Base-by-base conservation (phyloP, 345 rosid genomes). In the Streptanthus diversifolius region DNA sequence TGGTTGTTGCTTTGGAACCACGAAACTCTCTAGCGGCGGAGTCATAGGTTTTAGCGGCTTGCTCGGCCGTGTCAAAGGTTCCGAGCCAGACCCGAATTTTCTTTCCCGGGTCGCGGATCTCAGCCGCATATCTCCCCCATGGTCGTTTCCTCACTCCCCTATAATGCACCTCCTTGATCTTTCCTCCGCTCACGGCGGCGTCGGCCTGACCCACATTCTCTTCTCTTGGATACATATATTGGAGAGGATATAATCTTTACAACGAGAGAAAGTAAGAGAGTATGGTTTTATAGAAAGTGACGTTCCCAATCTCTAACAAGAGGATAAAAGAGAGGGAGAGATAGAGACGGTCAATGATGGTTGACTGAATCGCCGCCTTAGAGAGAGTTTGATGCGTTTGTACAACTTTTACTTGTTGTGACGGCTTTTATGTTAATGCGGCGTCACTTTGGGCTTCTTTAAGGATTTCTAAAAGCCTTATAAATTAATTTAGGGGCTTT, bases 91-190 rank as follows among this genome's bases (percentile, higher is more conserved):
- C 86, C 7, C 91, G 89, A 11, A 66, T 83, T 52, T 85, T 89
- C 81, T 82, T 82, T 1, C 79, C 52, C 9, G 95, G 95, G 70
- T 85, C 88, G 18, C 91, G 75, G 60, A 89, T 86, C 70, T 88
- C 91, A 4, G 91, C 95, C 0, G 95, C 89, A 64, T 83, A 86
- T 17, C 86, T 76, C 13, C 95, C 89, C 89, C 91, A 88, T 1
- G 91, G 91, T 55, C 86, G 73, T 85, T 85, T 86, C 73, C 91
- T 73, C 1, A 85, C 91, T 5, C 91, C 91, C 47, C 91, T 79
- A 47, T 77, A 81, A 59, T 71, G 89, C 73, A 78, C 66, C 80
- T 85, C 88, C 59, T 19, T 60, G 0, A 7, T 8, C 68, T 49
- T 27, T 49, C n/a, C 61, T 49, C 14, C 56, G 41, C 27, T 15